Conservation (phyloP, 768 basidiomycete genomes). For the Lyophyllum shimeji region DNA sequence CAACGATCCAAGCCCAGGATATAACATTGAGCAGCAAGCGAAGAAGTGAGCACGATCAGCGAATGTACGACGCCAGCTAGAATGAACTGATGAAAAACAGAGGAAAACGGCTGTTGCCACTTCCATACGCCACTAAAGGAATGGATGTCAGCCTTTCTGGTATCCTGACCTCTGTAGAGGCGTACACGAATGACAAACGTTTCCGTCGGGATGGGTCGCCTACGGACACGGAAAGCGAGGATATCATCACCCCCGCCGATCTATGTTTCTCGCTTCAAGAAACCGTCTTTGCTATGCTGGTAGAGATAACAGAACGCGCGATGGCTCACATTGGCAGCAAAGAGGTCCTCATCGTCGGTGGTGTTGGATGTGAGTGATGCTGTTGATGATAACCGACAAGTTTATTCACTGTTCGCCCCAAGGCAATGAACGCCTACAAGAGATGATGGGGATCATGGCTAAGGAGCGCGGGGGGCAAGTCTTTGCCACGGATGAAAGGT, state of each 20-base stretch:
- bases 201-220: slow-evolving; percentile 51
- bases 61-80: not conserved
- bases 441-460: slow-evolving; percentile 99
- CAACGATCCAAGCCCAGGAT: slow-evolving; percentile 95
- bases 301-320: slow-evolving; percentile 97
- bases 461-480: slow-evolving; percentile 83
- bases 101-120: slow-evolving; percentile 75
- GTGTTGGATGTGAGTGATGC: slow-evolving; percentile 89
- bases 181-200: slow-evolving; percentile 84
- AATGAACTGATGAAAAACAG: slow-evolving; percentile 37
- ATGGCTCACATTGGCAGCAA: slow-evolving; percentile 98
- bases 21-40: slow-evolving; percentile 96
- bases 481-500: slow-evolving; percentile 97
- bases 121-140: slow-evolving; percentile 97
- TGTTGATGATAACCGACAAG: not conserved
- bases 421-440: slow-evolving; percentile 93
- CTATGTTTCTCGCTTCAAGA: slow-evolving; percentile 97
- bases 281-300: slow-evolving; percentile 96
- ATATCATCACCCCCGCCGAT: slow-evolving; percentile 92
- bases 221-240: slow-evolving; percentile 45
- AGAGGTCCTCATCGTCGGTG: slow-evolving; percentile 96
- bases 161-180: slow-evolving; percentile 83
- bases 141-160: slow-evolving; percentile 99
- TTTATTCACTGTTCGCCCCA: not conserved
- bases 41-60: slow-evolving; percentile 63